A percentile compares a stretch with the other conserved stretches of the same genome.
Conservation (phyloP, 495 filamentous ascomycete genomes). For the Penicilliopsis zonata region DNA sequence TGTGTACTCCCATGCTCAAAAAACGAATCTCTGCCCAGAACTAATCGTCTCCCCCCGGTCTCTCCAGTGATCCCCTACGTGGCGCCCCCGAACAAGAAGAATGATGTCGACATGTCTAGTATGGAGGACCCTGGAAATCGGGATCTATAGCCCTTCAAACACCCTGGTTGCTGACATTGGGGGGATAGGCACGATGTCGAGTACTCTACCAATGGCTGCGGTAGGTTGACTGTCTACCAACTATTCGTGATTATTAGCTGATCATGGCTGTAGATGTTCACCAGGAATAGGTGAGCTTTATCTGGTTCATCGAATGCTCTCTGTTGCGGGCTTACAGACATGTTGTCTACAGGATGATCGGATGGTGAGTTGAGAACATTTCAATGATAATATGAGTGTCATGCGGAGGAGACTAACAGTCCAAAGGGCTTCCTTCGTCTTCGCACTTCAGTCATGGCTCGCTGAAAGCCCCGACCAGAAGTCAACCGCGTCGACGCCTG, state of each 20-base stretch:
- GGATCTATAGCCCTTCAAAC: background rate
- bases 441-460: slow-evolving; percentile 77
- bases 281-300: slow-evolving; percentile 69
- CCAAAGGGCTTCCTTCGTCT: slow-evolving; percentile 66
- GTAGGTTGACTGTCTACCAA: slow-evolving; percentile 27
- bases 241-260: background rate
- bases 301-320: too few species aligned
- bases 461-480: slow-evolving; percentile 69
- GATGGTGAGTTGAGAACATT: slow-evolving; percentile 66
- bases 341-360: slow-evolving; percentile 50
- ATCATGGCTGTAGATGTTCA: slow-evolving; percentile 57
- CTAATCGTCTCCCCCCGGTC: slow-evolving; percentile 4
- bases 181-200: slow-evolving; percentile 56
- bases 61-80: slow-evolving; percentile 49
- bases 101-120: slow-evolving; percentile 43
- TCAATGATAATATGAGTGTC: too few species aligned
- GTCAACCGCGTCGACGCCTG: slow-evolving; percentile 56
- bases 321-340: too few species aligned
- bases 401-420: slow-evolving; percentile 5
- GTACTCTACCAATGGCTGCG: slow-evolving; percentile 85
- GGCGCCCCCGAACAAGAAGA: slow-evolving; percentile 42
- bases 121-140: slow-evolving; percentile 12
- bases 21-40: background rate
- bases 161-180: slow-evolving; percentile 6
- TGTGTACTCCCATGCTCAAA: slow-evolving; percentile 26